Base-by-base conservation (phyloP, 75 land plant species). In the Sequoiadendron giganteum region DNA sequence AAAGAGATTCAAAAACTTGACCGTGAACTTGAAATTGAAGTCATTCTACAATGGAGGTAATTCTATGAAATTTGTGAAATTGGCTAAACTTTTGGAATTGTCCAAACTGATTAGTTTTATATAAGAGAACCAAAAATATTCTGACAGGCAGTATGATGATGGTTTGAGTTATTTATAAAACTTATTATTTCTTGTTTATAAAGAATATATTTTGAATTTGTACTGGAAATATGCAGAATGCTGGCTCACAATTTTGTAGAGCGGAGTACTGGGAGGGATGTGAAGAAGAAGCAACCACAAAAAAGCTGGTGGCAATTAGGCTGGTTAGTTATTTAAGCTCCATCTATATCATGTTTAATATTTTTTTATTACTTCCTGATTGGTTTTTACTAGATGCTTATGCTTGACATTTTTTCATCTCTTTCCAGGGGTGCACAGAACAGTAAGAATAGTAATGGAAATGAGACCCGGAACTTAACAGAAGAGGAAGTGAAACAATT, bases 1-100 rank as follows among this genome's bases (percentile, higher is more conserved):
- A 89, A 98, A 86, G 95, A 93, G 40, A 94, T 98, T 85, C 92
- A 94, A 72, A 90, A 94, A n/a, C 85, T 98, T 42, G 99, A 98
- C 80, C 92, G 94, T 84, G 92, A 89, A 85, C 94, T 98, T 86
- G 97, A 98, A 87, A 88, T 90, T 81, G 96, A 97, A 42, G 92
- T 98, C 28, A 96, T 97, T 86, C 88, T 98, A 79, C 99, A 96
- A 90, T 98, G 99, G 99, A 97, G 99, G 99, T 98, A 28, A 28
- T 54, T 54, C 49, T 49, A 54, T 48, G 30, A 52, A 2, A 52
- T 81, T 81, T 81, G 11, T 81, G 47, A 11, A 43, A 40, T 42
- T 81, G 11, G 25, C 48, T 39, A 21, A 16, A 49, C 43, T 80
- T 80, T 25, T 43, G 47, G 10, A 43, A 40, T 21, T 80, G 1